Evolutionary conservation across 2,329 filamentous ascomycete genomes (phyloP).

Genomic region (Grosmannia clavigera): DNA sequence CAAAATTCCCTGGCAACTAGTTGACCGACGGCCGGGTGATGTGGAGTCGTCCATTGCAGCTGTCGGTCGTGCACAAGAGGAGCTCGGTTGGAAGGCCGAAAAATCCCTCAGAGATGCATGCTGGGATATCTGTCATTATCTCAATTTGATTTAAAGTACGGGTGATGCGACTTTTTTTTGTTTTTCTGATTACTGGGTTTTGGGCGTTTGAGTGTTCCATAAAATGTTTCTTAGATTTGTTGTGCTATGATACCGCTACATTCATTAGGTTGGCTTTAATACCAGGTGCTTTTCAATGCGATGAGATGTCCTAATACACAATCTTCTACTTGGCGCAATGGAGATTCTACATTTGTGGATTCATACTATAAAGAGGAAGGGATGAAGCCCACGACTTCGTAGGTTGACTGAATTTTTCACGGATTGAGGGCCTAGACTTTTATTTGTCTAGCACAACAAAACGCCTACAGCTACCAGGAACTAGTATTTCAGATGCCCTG

Average conservation of each 20-base stretch:
- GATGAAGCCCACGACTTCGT: too few relatives aligned
- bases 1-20: conserved; percentile 24
- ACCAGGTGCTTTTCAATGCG: too few relatives aligned
- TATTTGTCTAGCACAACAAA: not conserved
- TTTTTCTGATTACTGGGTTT: not conserved
- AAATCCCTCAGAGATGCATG: conserved; percentile 1
- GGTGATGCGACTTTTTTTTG: not conserved
- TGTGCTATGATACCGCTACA: not conserved
- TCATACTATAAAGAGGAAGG: too few relatives aligned
- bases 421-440: too few relatives aligned
- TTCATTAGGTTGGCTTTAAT: not conserved
- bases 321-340: too few relatives aligned
- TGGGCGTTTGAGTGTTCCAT: not conserved
- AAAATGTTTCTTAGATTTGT: not conserved
- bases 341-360: too few relatives aligned
- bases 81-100: conserved; percentile 27
- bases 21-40: conserved; percentile 28
- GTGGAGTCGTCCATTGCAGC: conserved; percentile 31
- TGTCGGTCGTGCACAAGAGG: conserved; percentile 24
- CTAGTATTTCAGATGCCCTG: not conserved
- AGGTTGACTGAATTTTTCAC: too few relatives aligned
- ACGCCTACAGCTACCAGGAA: not conserved
- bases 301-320: too few relatives aligned
- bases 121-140: conserved; percentile 3
- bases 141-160: not conserved